A percentile compares a stretch with the other conserved stretches of the same genome.
Conservation (phyloP, 768 basidiomycete genomes). For the Nidula microcarpa region DNA sequence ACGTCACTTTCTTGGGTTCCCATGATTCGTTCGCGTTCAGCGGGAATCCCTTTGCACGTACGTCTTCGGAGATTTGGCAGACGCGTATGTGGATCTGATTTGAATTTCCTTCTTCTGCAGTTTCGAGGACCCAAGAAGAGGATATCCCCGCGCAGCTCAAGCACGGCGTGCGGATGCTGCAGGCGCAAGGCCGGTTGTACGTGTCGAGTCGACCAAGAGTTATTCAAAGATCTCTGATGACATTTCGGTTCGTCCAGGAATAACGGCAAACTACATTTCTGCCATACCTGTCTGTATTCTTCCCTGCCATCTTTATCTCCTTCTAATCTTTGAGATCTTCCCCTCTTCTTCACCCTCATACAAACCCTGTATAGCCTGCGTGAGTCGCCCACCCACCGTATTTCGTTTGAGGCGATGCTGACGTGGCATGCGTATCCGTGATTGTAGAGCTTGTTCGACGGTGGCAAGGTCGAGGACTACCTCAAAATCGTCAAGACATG, state of each 20-base stretch:
- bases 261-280: conserved; percentile 44
- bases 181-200: conserved; percentile 53
- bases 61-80: conserved; percentile 9
- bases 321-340: neutral
- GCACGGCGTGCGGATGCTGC: conserved; percentile 53
- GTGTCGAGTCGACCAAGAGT: conserved; percentile 3
- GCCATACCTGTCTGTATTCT: conserved; percentile 54
- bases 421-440: neutral
- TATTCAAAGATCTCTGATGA: neutral
- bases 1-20: conserved; percentile 44
- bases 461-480: conserved; percentile 46
- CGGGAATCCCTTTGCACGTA: conserved; percentile 40
- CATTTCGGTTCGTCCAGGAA: neutral
- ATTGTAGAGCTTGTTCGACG: conserved; percentile 47
- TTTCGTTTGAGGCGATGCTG: no score
- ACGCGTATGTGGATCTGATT: neutral
- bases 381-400: no score
- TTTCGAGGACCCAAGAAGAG: conserved; percentile 48
- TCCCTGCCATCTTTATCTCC: neutral
- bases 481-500: conserved; percentile 50
- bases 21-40: conserved; percentile 58
- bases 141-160: conserved; percentile 45
- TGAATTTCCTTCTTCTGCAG: conserved; percentile 16
- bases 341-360: no score
- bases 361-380: no score